phyloP scores from a whole-genome alignment of 345 rosid genomes.

The Salix caprea region DNA sequence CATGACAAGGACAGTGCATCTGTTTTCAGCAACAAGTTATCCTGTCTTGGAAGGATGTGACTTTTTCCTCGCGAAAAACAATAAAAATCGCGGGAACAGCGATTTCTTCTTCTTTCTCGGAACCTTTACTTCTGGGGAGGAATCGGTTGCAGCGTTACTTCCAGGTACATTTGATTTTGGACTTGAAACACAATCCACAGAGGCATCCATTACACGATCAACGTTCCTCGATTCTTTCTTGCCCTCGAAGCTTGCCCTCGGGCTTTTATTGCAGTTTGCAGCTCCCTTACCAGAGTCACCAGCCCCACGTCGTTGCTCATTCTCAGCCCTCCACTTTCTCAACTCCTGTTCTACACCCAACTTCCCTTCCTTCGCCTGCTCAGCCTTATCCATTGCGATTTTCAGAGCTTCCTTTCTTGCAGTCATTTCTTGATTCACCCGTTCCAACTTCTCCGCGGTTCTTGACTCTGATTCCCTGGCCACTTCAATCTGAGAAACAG shows the following conservation, averaged over 20 bases:
- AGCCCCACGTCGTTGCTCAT: slow-evolving; percentile 57
- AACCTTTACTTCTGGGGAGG: slow-evolving; percentile 32
- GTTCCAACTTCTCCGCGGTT: slow-evolving; percentile 55
- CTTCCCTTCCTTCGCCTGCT: slow-evolving; percentile 85
- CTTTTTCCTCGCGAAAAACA: slow-evolving; percentile 63
- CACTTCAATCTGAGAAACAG: slow-evolving; percentile 60
- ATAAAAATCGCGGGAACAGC: slow-evolving; percentile 62
- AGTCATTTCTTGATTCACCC: slow-evolving; percentile 53
- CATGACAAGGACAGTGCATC: slow-evolving; percentile 1
- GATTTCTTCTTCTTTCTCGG: slow-evolving; percentile 73
- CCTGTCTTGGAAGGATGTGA: slow-evolving; percentile 40
- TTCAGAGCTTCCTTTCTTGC: slow-evolving; percentile 50
- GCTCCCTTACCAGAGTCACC: slow-evolving; percentile 38
- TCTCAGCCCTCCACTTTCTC: slow-evolving; percentile 85
- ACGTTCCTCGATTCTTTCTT: slow-evolving; percentile 30
- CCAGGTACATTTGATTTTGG: slow-evolving; percentile 23
- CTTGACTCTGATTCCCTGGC: slow-evolving; percentile 65
- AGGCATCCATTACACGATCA: slow-evolving; percentile 11
- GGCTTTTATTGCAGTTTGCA: slow-evolving; percentile 20
- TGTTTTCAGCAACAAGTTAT: slow-evolving; percentile 7
- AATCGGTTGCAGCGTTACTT: slow-evolving; percentile 25
- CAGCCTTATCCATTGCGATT: slow-evolving; percentile 70
- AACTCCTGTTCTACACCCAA: slow-evolving; percentile 75
- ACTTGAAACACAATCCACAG: slow-evolving; percentile 19
- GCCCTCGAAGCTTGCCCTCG: slow-evolving; percentile 34